A percentile compares a stretch with the other conserved stretches of the same genome.
These are phyloP conservation scores for Dipteronia dyeriana DNA, from an alignment of 345 rosid species.

Conservation along the genomic window DNA sequence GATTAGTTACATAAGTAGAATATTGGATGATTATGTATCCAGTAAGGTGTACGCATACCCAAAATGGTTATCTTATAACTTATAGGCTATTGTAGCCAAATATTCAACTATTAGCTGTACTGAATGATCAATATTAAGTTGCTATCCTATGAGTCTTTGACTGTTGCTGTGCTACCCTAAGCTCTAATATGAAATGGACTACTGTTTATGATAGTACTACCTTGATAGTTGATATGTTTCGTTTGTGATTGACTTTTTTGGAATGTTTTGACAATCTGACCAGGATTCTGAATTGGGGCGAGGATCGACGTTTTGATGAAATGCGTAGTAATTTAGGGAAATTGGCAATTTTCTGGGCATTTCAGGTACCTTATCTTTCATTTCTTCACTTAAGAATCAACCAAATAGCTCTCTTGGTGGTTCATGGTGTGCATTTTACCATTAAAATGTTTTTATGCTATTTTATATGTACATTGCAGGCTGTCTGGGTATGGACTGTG, in stretches of 20 bases:
- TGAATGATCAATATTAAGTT: background rate
- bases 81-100: background rate
- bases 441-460: background rate
- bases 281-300: slow-evolving; percentile 96
- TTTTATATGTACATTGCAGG: slow-evolving; percentile 43
- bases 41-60: background rate
- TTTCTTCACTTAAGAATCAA: slow-evolving; percentile 7
- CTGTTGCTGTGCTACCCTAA: background rate
- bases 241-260: background rate
- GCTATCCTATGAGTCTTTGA: background rate
- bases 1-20: background rate
- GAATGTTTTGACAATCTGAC: slow-evolving; percentile 29
- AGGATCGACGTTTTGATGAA: slow-evolving; percentile 85
- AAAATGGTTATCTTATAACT: background rate
- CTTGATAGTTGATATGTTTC: background rate
- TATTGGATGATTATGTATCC: background rate
- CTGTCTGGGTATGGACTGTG: slow-evolving; percentile 96
- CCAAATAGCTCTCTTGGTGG: background rate
- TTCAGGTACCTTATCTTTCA: slow-evolving; percentile 58
- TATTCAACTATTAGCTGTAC: too few species aligned
- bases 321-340: slow-evolving; percentile 76
- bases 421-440: slow-evolving; percentile 7
- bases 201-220: background rate
- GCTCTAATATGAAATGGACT: background rate
- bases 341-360: slow-evolving; percentile 73